A percentile compares a stretch with the other conserved stretches of the same genome.
Conservation (phyloP, 2,329 filamentous ascomycete genomes). For the Aspergillus sp. region DNA sequence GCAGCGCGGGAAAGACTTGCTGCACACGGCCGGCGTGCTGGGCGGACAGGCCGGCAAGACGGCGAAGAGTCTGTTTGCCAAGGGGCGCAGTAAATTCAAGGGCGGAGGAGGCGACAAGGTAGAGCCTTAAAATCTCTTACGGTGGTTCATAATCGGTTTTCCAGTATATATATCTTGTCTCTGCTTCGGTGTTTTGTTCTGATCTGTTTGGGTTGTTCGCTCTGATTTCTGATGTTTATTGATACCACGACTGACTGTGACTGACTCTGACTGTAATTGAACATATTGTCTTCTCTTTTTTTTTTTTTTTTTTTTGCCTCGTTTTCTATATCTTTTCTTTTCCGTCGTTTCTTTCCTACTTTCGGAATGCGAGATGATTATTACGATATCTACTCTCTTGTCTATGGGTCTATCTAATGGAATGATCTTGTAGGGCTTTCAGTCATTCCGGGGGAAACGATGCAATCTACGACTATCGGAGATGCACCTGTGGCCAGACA, state of each 20-base stretch:
- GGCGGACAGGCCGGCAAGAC: conserved; percentile 72
- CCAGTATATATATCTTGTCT: conserved; percentile 5
- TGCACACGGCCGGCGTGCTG: conserved; percentile 75
- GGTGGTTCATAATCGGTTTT: conserved; percentile 8
- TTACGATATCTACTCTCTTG: background rate
- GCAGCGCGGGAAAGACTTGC: conserved; percentile 81
- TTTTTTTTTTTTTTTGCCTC: background rate
- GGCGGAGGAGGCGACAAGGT: conserved; percentile 71
- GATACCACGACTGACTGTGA: conserved; percentile 9
- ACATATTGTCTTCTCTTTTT: conserved; percentile 20
- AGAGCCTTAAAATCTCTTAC: conserved; percentile 64
- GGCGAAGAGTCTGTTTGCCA: conserved; percentile 86
- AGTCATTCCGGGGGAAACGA: conserved; percentile 22
- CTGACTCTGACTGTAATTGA: conserved; percentile 26
- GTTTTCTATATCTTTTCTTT: background rate
- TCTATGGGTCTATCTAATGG: conserved; percentile 9
- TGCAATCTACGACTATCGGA: background rate
- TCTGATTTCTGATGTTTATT: conserved; percentile 3
- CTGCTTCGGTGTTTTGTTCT: conserved; percentile 15
- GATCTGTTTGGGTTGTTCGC: background rate
- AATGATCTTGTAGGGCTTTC: conserved; percentile 27
- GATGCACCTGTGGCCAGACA: conserved; percentile 10
- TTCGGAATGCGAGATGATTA: background rate
- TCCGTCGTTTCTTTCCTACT: conserved; percentile 8
- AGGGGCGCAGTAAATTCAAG: conserved; percentile 80